Percentiles rank a stretch among this genome's conserved stretches.
Conservation (phyloP, 768 basidiomycete species). For the Suillus clintonianus region DNA sequence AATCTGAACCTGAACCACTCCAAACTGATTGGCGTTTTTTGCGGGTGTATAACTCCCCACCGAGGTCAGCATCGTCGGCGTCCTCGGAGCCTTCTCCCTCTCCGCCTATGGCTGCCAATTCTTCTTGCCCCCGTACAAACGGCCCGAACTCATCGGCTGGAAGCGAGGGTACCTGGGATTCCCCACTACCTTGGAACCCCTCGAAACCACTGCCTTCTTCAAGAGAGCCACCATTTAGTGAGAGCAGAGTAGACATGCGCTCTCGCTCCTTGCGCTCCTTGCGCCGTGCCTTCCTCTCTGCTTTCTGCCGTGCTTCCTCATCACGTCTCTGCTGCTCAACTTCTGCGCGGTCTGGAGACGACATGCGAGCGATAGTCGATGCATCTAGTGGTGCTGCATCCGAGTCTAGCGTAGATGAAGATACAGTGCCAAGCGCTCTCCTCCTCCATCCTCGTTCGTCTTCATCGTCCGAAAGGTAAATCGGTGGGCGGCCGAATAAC, state of each 20-base stretch:
- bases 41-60: conserved; percentile 54
- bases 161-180: neutral
- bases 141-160: conserved; percentile 26
- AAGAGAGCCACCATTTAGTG: conserved; percentile 32
- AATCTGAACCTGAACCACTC: conserved; percentile 52
- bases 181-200: conserved; percentile 63
- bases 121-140: conserved; percentile 21
- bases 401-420: conserved; percentile 59
- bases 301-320: conserved; percentile 45
- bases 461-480: conserved; percentile 60
- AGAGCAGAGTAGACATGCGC: conserved; percentile 30
- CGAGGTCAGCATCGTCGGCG: conserved; percentile 61
- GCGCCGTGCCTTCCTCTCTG: conserved; percentile 48
- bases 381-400: conserved; percentile 70
- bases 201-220: conserved; percentile 51
- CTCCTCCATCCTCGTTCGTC: conserved; percentile 18
- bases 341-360: conserved; percentile 40
- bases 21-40: conserved; percentile 31
- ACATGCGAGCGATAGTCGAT: conserved; percentile 53
- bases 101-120: neutral
- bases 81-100: conserved; percentile 25
- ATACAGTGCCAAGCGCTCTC: conserved; percentile 25
- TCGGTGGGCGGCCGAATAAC: conserved; percentile 64
- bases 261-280: conserved; percentile 48
- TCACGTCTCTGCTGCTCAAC: conserved; percentile 34